These are phyloP conservation scores for Penicillium silybi DNA, from an alignment of 495 filamentous ascomycete genomes.

Conservation along the genomic window DNA sequence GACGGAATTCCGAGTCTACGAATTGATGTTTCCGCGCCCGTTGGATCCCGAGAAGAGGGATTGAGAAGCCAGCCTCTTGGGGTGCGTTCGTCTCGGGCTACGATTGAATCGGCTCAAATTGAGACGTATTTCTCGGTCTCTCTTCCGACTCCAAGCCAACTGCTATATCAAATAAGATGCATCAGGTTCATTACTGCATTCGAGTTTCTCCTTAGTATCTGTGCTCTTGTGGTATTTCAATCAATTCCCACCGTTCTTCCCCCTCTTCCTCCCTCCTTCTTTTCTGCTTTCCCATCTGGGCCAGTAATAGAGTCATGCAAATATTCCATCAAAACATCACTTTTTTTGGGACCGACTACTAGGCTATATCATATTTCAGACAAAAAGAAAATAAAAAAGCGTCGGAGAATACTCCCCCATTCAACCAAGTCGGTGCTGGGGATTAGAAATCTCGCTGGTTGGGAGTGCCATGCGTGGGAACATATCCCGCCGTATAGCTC, in stretches of 20 bases:
- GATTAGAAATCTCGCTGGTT: slow-evolving; percentile 28
- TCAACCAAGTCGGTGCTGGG: neutral
- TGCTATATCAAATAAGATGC: neutral
- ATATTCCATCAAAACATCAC: neutral
- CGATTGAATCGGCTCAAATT: neutral
- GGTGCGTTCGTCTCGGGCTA: neutral
- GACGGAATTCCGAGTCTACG: slow-evolving; percentile 3
- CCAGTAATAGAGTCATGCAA: neutral
- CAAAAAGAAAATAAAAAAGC: neutral
- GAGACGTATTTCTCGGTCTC: neutral
- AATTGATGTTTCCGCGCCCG: slow-evolving; percentile 13
- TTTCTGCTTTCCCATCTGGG: neutral
- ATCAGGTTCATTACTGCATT: neutral
- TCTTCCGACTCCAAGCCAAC: neutral
- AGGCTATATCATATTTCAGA: neutral
- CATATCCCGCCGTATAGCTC: slow-evolving; percentile 31
- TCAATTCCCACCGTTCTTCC: neutral
- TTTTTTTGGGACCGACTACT: neutral
- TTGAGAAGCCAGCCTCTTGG: neutral
- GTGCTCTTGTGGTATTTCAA: neutral
- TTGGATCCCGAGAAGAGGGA: neutral
- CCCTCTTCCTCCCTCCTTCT: neutral
- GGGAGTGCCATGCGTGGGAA: slow-evolving; percentile 25
- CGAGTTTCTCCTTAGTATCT: neutral
- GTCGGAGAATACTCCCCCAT: neutral